Percentiles rank a stretch among this genome's conserved stretches.
These are phyloP conservation scores for Fusarium poae DNA, from an alignment of 2,329 filamentous ascomycete species.

Conservation along the genomic window DNA sequence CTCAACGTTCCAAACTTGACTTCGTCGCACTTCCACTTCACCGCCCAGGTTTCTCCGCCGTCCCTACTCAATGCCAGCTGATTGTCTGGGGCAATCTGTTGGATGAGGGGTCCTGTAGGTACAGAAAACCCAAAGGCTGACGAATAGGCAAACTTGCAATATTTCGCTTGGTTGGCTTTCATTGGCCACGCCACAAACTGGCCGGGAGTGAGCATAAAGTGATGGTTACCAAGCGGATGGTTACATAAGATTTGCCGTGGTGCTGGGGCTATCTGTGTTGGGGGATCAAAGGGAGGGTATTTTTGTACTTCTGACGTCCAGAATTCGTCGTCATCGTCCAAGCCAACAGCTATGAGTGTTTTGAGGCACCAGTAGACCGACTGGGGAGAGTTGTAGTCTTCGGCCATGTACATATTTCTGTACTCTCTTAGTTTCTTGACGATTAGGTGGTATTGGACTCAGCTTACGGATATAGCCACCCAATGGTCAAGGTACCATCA, in stretches of 20 bases:
- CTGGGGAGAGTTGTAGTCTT: conserved; percentile 70
- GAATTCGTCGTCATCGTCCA: conserved; percentile 57
- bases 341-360: conserved; percentile 58
- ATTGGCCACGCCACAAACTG: conserved; percentile 57
- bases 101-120: conserved; percentile 53
- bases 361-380: conserved; percentile 68
- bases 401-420: conserved; percentile 66
- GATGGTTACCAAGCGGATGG: conserved; percentile 51
- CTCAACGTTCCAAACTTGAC: not conserved
- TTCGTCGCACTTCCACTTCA: conserved; percentile 48
- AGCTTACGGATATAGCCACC: conserved; percentile 51
- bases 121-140: conserved; percentile 62
- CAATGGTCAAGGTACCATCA: conserved; percentile 65
- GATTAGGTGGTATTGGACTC: accelerated
- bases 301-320: conserved; percentile 58
- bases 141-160: conserved; percentile 63
- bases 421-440: accelerated
- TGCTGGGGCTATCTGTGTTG: conserved; percentile 26
- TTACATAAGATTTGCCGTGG: conserved; percentile 62
- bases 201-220: conserved; percentile 58
- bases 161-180: conserved; percentile 60
- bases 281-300: conserved; percentile 30
- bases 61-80: conserved; percentile 51
- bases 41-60: conserved; percentile 49
- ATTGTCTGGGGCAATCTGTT: conserved; percentile 54